Evolutionary conservation across 2,329 filamentous ascomycete genomes (phyloP).

Genomic region (Sphaerulina populicola): DNA sequence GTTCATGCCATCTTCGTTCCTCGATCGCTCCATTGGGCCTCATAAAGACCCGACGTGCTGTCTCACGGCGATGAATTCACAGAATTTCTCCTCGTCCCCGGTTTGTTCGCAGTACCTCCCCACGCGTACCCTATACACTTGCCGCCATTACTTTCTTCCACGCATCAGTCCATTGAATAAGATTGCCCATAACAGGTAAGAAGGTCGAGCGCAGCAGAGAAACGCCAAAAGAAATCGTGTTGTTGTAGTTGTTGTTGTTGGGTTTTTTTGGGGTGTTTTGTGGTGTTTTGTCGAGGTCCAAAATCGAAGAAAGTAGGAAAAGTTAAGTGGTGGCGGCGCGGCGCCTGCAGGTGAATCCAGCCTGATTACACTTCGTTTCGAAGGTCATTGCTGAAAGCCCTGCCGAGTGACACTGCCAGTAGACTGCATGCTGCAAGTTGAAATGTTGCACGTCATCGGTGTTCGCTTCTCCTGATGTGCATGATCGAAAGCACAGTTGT

Average conservation of each 20-base stretch:
- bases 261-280: constrained; percentile 7
- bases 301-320: constrained; percentile 3
- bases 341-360: constrained; percentile 22
- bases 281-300: neutral
- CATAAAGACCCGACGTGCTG: neutral
- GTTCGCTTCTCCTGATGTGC: constrained; percentile 15
- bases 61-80: neutral
- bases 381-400: constrained; percentile 29
- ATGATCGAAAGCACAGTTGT: constrained; percentile 6
- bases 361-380: constrained; percentile 7
- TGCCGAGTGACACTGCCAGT: constrained; percentile 37
- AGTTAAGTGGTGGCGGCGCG: constrained; percentile 11
- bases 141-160: neutral
- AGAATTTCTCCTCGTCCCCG: neutral
- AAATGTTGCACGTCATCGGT: constrained; percentile 13
- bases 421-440: constrained; percentile 18
- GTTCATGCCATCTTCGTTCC: neutral
- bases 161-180: neutral
- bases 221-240: constrained; percentile 15
- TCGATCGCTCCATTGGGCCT: neutral
- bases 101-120: neutral
- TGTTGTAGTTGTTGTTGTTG: neutral
- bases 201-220: neutral
- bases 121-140: neutral
- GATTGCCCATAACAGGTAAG: neutral